Evolutionary conservation across 768 basidiomycete genomes (phyloP).

Genomic region (Lactarius trivialis): DNA sequence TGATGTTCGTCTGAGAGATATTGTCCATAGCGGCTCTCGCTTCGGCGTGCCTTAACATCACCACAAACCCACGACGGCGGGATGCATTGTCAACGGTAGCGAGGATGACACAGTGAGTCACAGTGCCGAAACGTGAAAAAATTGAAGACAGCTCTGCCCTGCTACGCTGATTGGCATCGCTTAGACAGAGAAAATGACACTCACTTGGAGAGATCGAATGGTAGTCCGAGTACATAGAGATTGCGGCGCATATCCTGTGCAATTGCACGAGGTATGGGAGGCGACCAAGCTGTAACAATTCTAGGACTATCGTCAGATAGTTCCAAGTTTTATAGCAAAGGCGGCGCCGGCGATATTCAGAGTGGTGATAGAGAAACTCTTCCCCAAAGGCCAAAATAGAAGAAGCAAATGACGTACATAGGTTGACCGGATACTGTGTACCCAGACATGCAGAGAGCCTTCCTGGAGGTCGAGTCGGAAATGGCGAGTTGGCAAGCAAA

Average conservation of each 20-base stretch:
- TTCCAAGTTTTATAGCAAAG: background rate
- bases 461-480: constrained; percentile 34
- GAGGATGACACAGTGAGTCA: constrained; percentile 72
- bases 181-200: constrained; percentile 21
- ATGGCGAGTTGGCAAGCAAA: constrained; percentile 11
- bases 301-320: constrained; percentile 17
- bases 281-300: constrained; percentile 24
- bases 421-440: constrained; percentile 48
- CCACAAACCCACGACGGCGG: constrained; percentile 75
- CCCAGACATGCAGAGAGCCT: constrained; percentile 61
- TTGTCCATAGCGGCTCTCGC: constrained; percentile 62
- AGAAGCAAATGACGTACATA: constrained; percentile 41
- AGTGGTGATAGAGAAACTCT: background rate
- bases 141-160: constrained; percentile 53
- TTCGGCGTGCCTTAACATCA: constrained; percentile 70
- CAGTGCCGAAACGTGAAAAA: constrained; percentile 60
- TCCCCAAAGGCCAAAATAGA: background rate
- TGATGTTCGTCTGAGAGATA: constrained; percentile 62
- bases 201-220: constrained; percentile 75
- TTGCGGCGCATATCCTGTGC: constrained; percentile 54
- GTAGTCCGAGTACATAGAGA: constrained; percentile 78
- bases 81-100: constrained; percentile 82
- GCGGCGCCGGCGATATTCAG: background rate
- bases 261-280: constrained; percentile 22
- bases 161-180: background rate